Percentiles rank a stretch among this genome's conserved stretches.
These are phyloP conservation scores for Diaporthe destruens DNA, from an alignment of 2,329 filamentous ascomycete species.

Conservation along the genomic window DNA sequence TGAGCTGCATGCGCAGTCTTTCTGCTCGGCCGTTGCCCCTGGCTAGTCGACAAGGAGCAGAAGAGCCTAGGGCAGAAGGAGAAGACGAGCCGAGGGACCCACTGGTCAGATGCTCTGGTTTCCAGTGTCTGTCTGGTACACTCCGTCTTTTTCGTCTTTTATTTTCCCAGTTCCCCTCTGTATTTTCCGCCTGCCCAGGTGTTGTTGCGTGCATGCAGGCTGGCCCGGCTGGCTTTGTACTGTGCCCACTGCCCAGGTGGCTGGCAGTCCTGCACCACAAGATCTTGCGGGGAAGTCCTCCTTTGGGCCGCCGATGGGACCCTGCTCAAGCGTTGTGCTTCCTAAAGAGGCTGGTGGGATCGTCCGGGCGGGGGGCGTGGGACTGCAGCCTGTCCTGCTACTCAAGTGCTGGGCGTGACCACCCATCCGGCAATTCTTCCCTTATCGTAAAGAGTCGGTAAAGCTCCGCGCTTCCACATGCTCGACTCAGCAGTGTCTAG, in stretches of 20 bases:
- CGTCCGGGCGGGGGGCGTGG: slow-evolving; percentile 19
- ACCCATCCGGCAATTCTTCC: slow-evolving; percentile 3
- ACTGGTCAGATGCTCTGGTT: slow-evolving; percentile 29
- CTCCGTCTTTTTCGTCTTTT: background rate
- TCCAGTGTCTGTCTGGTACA: slow-evolving; percentile 10
- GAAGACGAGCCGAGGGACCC: slow-evolving; percentile 28
- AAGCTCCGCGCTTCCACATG: slow-evolving; percentile 5
- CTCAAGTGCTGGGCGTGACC: slow-evolving; percentile 13
- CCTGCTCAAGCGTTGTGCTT: background rate
- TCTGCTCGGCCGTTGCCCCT: slow-evolving; percentile 31
- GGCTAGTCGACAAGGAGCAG: slow-evolving; percentile 22
- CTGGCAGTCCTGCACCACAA: background rate
- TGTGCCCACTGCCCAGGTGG: too few relatives aligned
- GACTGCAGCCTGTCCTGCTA: slow-evolving; percentile 11
- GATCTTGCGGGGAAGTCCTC: slow-evolving; percentile 31
- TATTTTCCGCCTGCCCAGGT: too few relatives aligned
- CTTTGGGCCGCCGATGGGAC: slow-evolving; percentile 9
- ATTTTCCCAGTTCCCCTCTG: background rate
- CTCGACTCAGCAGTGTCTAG: slow-evolving; percentile 3
- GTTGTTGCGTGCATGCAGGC: too few relatives aligned
- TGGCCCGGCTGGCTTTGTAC: too few relatives aligned
- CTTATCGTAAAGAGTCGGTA: slow-evolving; percentile 12
- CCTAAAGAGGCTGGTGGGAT: slow-evolving; percentile 33
- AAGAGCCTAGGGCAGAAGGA: slow-evolving; percentile 19
- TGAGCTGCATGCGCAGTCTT: background rate